Percentiles rank a stretch among this genome's conserved stretches.
These are phyloP conservation scores for Furcasterigmium sp. DNA, from an alignment of 2,329 filamentous ascomycete genomes.

Conservation along the genomic window DNA sequence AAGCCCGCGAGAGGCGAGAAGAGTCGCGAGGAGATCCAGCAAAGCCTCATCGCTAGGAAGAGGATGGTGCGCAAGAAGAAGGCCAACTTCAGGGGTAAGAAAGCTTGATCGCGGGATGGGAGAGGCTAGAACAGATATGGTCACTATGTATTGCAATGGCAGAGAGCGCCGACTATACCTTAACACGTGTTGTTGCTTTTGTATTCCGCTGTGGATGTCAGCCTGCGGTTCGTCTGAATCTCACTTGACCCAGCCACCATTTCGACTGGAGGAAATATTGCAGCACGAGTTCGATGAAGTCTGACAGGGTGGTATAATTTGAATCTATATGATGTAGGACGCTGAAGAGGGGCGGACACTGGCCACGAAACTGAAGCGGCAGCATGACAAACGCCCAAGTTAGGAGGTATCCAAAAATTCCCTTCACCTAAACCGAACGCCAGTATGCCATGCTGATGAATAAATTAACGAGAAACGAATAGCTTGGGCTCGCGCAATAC, in stretches of 20 bases:
- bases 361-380: not conserved
- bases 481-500: too few relatives aligned
- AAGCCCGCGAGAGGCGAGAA: not conserved
- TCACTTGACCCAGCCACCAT: too few relatives aligned
- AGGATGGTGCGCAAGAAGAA: conserved; percentile 71
- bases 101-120: too few relatives aligned
- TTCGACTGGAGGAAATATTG: too few relatives aligned
- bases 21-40: conserved; percentile 37
- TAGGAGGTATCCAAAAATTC: conserved; percentile 1
- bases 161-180: too few relatives aligned
- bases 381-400: not conserved
- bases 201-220: too few relatives aligned
- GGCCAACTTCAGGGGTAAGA: conserved; percentile 29
- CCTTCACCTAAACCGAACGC: conserved; percentile 10
- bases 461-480: not conserved
- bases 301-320: not conserved
- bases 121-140: too few relatives aligned
- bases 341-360: not conserved
- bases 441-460: conserved; percentile 10
- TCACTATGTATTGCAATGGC: not conserved
- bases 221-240: too few relatives aligned
- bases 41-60: conserved; percentile 83
- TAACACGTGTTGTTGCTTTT: not conserved
- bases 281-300: too few relatives aligned
- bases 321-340: too few relatives aligned